Evolutionary conservation across 2,329 filamentous ascomycete species (phyloP).

Genomic region (Mycosphaerella arachidis): DNA sequence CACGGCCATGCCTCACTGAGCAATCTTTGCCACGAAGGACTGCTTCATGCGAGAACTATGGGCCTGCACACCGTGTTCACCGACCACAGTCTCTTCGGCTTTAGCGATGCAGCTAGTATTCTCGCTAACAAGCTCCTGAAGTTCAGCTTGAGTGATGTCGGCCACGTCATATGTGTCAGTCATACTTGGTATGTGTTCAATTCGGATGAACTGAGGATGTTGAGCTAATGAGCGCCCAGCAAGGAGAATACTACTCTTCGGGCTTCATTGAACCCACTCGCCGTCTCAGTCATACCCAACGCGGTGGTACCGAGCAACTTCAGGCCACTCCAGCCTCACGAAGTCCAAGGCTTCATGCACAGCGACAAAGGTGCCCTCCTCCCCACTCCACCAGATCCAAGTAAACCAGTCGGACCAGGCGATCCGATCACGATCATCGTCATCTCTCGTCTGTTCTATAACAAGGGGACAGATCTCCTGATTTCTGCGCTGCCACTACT

Average conservation of each 20-base stretch:
- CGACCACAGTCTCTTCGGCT: constrained; percentile 94
- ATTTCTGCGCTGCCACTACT: constrained; percentile 94
- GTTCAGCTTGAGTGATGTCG: constrained; percentile 91
- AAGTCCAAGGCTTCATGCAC: constrained; percentile 20
- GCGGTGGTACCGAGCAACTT: constrained; percentile 97
- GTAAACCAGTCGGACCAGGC: constrained; percentile 68
- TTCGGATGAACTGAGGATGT: not conserved
- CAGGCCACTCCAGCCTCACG: constrained; percentile 57
- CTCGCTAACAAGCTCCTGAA: constrained; percentile 96
- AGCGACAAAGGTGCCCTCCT: constrained; percentile 33
- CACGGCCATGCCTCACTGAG: constrained; percentile 95
- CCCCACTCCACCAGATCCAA: constrained; percentile 49
- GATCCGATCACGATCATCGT: constrained; percentile 95
- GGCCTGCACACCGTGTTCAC: constrained; percentile 93
- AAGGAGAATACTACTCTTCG: constrained; percentile 97
- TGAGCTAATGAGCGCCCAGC: constrained; percentile 46
- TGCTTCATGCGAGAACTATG: constrained; percentile 94
- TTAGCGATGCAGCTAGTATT: constrained; percentile 92
- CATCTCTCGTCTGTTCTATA: constrained; percentile 95
- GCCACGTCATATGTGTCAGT: constrained; percentile 97
- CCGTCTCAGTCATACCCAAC: constrained; percentile 97
- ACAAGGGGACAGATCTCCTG: constrained; percentile 96
- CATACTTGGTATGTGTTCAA: constrained; percentile 73
- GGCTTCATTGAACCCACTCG: constrained; percentile 88
- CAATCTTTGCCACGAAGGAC: constrained; percentile 89